Percentiles rank a stretch among this genome's conserved stretches.
phyloP scores from a whole-genome alignment of 2,329 filamentous ascomycete genomes.

The Aureobasidium sp. region DNA sequence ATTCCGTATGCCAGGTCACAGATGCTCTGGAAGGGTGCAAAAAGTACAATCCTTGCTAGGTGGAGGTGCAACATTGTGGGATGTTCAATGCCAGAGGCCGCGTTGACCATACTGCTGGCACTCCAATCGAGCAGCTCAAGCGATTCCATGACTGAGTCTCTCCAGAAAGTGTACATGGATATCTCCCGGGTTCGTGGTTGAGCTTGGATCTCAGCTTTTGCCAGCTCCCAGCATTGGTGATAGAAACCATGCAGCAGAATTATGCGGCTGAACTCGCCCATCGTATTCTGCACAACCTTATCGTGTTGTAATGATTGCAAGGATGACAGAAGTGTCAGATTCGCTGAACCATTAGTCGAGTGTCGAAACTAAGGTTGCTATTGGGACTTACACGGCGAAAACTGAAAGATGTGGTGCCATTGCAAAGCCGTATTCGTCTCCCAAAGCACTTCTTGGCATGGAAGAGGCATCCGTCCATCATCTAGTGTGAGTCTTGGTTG shows the following conservation, averaged over 20 bases:
- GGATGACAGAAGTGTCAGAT: slow-evolving; percentile 34
- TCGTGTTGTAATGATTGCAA: slow-evolving; percentile 44
- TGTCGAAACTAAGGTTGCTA: background rate
- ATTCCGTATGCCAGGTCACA: slow-evolving; percentile 35
- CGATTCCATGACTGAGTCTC: slow-evolving; percentile 40
- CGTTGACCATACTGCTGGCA: slow-evolving; percentile 46
- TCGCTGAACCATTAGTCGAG: background rate
- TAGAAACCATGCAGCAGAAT: slow-evolving; percentile 46
- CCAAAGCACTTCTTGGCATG: slow-evolving; percentile 25
- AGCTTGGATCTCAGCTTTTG: slow-evolving; percentile 27
- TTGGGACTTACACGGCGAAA: slow-evolving; percentile 11
- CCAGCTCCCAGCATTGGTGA: slow-evolving; percentile 43
- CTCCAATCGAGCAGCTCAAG: slow-evolving; percentile 53
- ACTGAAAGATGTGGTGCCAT: slow-evolving; percentile 19
- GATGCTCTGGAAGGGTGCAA: slow-evolving; percentile 44
- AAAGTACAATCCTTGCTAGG: slow-evolving; percentile 45
- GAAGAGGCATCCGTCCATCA: slow-evolving; percentile 21
- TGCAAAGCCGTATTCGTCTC: slow-evolving; percentile 19
- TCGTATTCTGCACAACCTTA: slow-evolving; percentile 37
- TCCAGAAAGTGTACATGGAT: slow-evolving; percentile 42
- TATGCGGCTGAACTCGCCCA: slow-evolving; percentile 44
- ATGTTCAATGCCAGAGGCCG: slow-evolving; percentile 46
- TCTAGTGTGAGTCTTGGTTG: slow-evolving; percentile 17
- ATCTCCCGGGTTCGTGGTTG: slow-evolving; percentile 25
- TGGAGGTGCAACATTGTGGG: slow-evolving; percentile 51